Evolutionary conservation across 495 filamentous ascomycete species (phyloP).

Genomic region (Aspergillus conjunctus): DNA sequence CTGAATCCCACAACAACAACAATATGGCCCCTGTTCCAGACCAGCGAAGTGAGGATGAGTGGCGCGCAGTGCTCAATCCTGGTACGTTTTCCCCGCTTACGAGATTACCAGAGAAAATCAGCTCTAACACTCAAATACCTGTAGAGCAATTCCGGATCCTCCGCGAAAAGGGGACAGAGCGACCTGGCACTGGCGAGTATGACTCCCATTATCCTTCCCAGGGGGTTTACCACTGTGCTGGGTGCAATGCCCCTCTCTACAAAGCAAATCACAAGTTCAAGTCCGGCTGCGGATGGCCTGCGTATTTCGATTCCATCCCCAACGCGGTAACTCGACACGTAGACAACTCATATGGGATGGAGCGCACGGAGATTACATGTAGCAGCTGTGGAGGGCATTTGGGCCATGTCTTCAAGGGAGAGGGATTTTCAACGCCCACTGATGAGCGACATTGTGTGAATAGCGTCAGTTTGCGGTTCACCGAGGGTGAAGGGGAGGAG

Average conservation of each 20-base stretch:
- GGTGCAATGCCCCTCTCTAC: slow-evolving; percentile 86
- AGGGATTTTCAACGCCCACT: slow-evolving; percentile 86
- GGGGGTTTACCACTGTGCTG: slow-evolving; percentile 84
- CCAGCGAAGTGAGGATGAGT: slow-evolving; percentile 78
- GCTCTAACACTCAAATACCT: slow-evolving; percentile 20
- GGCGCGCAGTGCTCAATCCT: slow-evolving; percentile 78
- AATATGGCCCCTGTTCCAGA: slow-evolving; percentile 81
- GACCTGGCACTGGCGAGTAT: slow-evolving; percentile 75
- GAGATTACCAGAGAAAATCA: neutral
- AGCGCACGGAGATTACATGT: slow-evolving; percentile 90
- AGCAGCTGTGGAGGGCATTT: slow-evolving; percentile 92
- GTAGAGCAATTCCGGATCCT: slow-evolving; percentile 93
- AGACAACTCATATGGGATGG: slow-evolving; percentile 79
- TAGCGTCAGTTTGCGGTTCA: slow-evolving; percentile 86
- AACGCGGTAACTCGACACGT: slow-evolving; percentile 81
- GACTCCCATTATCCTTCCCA: slow-evolving; percentile 75
- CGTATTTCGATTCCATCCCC: slow-evolving; percentile 91
- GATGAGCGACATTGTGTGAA: slow-evolving; percentile 98
- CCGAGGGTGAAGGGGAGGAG: slow-evolving; percentile 53
- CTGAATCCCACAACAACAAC: slow-evolving; percentile 38
- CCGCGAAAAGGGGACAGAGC: slow-evolving; percentile 88
- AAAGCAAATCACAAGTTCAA: slow-evolving; percentile 90
- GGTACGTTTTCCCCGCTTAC: slow-evolving; percentile 47
- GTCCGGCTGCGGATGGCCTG: slow-evolving; percentile 95
- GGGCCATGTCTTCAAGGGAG: slow-evolving; percentile 97